Percentiles rank a stretch among this genome's conserved stretches.
phyloP scores from a whole-genome alignment of 345 rosid species.

The Gossypium ekmanianum region DNA sequence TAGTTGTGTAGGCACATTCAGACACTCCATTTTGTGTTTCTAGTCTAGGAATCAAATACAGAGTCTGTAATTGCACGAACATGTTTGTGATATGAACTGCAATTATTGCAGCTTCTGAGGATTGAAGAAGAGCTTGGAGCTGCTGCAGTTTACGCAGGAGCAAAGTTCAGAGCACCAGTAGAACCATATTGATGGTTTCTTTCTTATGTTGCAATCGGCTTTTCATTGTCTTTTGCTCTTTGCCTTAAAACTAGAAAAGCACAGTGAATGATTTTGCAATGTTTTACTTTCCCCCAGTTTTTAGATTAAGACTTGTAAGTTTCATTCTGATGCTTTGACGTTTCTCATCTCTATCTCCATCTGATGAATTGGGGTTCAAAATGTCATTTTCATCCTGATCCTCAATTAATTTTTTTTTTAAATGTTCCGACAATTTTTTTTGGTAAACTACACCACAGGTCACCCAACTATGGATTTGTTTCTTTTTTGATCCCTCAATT shows the following conservation, averaged over 20 bases:
- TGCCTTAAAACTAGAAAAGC: not conserved
- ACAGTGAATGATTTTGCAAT: not conserved
- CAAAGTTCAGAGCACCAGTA: conserved; percentile 49
- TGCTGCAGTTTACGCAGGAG: conserved; percentile 45
- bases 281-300: not conserved
- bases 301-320: not conserved
- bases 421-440: too few relatives aligned
- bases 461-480: too few relatives aligned
- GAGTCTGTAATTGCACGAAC: not conserved
- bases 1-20: not conserved
- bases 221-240: not conserved
- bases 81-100: not conserved
- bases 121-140: conserved; percentile 54
- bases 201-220: not conserved
- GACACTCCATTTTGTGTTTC: not conserved
- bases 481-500: too few relatives aligned
- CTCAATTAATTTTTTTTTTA: too few relatives aligned
- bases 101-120: conserved; percentile 45
- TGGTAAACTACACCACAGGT: too few relatives aligned
- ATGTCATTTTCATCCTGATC: not conserved
- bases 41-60: not conserved
- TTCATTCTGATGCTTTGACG: not conserved
- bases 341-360: not conserved
- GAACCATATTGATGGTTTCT: conserved; percentile 26
- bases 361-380: not conserved